Evolutionary conservation across 371 early-diverging fungal genomes (phyloP).

Genomic region (Circinella umbellata): DNA sequence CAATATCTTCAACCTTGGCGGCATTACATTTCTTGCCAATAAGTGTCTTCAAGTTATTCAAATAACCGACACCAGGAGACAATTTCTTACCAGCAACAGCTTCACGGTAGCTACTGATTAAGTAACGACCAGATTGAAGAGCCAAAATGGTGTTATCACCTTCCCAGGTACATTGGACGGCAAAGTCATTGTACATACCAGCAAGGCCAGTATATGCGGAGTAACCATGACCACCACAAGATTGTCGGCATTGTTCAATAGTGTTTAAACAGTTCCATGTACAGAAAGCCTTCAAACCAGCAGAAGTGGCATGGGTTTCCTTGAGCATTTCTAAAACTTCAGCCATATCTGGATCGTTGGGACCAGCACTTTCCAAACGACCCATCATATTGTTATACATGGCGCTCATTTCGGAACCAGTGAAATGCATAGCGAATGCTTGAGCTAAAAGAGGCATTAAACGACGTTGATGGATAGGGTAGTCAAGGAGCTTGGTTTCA

Average conservation of each 20-base stretch:
- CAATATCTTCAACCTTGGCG: slow-evolving; percentile 60
- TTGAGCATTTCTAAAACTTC: slow-evolving; percentile 79
- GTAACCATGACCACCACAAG: slow-evolving; percentile 94
- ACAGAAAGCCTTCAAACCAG: slow-evolving; percentile 95
- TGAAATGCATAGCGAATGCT: slow-evolving; percentile 90
- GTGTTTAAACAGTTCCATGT: slow-evolving; percentile 89
- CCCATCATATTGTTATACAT: slow-evolving; percentile 83
- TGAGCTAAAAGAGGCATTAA: slow-evolving; percentile 90
- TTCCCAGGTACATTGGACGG: slow-evolving; percentile 95
- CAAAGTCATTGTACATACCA: slow-evolving; percentile 86
- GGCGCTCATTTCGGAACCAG: slow-evolving; percentile 80
- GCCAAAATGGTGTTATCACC: slow-evolving; percentile 92
- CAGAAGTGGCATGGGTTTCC: slow-evolving; percentile 91
- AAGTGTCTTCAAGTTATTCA: slow-evolving; percentile 63
- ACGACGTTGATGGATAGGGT: slow-evolving; percentile 92
- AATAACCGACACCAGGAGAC: slow-evolving; percentile 84
- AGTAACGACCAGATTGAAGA: slow-evolving; percentile 89
- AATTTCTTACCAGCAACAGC: slow-evolving; percentile 77
- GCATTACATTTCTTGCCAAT: slow-evolving; percentile 60
- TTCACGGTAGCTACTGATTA: slow-evolving; percentile 83
- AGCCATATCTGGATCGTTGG: slow-evolving; percentile 69
- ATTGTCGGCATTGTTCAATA: slow-evolving; percentile 91
- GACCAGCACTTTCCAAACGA: slow-evolving; percentile 67
- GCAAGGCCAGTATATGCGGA: slow-evolving; percentile 91
- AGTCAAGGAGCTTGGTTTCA: slow-evolving; percentile 91